Evolutionary conservation across 805 yeast genomes (phyloP).

Genomic region (Peterozyma toletana): DNA sequence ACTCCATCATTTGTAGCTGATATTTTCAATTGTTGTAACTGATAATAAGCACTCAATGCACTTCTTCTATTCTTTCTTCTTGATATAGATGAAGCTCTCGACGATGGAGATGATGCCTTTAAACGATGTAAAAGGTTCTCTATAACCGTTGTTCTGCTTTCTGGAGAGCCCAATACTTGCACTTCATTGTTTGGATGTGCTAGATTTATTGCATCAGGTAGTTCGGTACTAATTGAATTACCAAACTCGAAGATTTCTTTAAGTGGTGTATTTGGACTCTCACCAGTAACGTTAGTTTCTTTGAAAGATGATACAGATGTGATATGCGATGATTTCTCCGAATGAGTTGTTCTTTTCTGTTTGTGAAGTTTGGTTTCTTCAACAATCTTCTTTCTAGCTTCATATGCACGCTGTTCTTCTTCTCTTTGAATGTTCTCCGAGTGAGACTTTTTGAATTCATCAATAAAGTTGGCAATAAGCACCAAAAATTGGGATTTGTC

Average conservation of each 20-base stretch:
- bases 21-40: slow-evolving; percentile 1
- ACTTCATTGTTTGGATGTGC: not conserved
- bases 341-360: not conserved
- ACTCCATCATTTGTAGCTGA: not conserved
- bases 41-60: slow-evolving; percentile 6
- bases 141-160: not conserved
- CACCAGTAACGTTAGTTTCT: not conserved
- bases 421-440: slow-evolving; percentile 74
- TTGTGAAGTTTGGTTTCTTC: slow-evolving; percentile 24
- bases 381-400: slow-evolving; percentile 61
- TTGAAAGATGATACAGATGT: not conserved
- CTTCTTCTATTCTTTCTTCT: slow-evolving; percentile 4
- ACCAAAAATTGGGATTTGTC: slow-evolving; percentile 66
- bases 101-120: not conserved
- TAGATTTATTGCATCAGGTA: not conserved
- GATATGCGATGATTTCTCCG: not conserved
- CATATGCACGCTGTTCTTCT: slow-evolving; percentile 72
- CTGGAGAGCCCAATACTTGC: not conserved
- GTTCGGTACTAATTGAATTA: not conserved
- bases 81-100: not conserved
- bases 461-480: slow-evolving; percentile 73
- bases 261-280: not conserved
- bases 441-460: slow-evolving; percentile 74
- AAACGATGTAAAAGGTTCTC: slow-evolving; percentile 5
- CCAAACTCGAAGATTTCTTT: not conserved